phyloP scores from a whole-genome alignment of 306 rosid species.

The Coriaria nepalensis region DNA sequence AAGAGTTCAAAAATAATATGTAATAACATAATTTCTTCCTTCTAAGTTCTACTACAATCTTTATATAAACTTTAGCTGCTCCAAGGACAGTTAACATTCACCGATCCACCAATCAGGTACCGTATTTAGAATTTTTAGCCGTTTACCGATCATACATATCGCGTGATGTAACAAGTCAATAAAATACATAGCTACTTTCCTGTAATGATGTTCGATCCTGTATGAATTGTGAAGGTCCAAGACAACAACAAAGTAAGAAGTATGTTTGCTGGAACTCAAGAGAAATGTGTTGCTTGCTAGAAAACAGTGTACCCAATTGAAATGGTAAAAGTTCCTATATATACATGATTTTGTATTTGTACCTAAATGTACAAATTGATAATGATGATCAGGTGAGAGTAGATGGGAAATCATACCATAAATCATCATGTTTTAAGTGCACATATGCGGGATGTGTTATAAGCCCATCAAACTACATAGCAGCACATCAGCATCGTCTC shows the following conservation, averaged over 20 bases:
- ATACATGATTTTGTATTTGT: not conserved
- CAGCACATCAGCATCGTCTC: conserved; percentile 77
- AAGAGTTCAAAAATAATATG: conserved; percentile 1
- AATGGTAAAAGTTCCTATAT: conserved; percentile 31
- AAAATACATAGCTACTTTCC: too few relatives aligned
- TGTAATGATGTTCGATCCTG: too few relatives aligned
- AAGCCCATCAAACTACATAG: conserved; percentile 82
- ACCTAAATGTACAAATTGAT: too few relatives aligned
- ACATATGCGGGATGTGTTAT: conserved; percentile 81
- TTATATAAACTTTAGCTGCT: conserved; percentile 29
- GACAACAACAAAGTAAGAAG: conserved; percentile 56
- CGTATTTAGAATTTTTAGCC: conserved; percentile 1
- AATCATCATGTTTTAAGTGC: conserved; percentile 72
- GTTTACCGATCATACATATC: not conserved
- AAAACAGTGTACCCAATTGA: conserved; percentile 88
- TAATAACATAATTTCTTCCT: conserved; percentile 2
- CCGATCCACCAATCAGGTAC: conserved; percentile 63
- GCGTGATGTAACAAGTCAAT: too few relatives aligned
- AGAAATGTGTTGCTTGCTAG: conserved; percentile 76
- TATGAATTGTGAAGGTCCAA: conserved; percentile 35
- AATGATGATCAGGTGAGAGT: conserved; percentile 52
- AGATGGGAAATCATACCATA: conserved; percentile 74
- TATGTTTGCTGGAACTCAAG: conserved; percentile 79
- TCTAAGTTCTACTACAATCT: conserved; percentile 4
- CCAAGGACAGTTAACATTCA: conserved; percentile 49